phyloP scores from a whole-genome alignment of 1,284 basidiomycete species.

The Ustilago sp. region DNA sequence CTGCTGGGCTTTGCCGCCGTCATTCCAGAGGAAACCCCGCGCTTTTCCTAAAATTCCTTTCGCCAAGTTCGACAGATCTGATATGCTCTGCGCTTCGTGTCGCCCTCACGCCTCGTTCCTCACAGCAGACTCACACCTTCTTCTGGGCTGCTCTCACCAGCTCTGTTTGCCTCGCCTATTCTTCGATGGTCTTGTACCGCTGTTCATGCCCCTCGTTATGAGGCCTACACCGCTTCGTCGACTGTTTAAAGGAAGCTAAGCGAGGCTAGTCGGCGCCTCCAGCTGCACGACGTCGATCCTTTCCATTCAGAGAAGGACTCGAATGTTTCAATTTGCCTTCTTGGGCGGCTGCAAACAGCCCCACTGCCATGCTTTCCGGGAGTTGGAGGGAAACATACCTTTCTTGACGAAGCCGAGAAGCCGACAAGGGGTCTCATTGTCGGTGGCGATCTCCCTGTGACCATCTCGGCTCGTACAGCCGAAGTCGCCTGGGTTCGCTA shows the following conservation, averaged over 20 bases:
- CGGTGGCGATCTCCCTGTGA: conserved; percentile 3
- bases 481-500: conserved; percentile 6
- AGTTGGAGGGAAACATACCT: no score
- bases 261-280: conserved; percentile 8
- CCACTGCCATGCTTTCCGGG: neutral
- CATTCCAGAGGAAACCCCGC: conserved; percentile 27
- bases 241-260: conserved; percentile 4
- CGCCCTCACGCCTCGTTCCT: neutral
- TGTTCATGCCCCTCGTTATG: neutral
- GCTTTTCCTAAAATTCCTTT: conserved; percentile 7
- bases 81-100: conserved; percentile 35
- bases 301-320: conserved; percentile 26
- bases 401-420: no score
- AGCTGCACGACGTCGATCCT: conserved; percentile 33
- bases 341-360: conserved; percentile 1
- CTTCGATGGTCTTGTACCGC: neutral
- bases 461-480: conserved; percentile 7
- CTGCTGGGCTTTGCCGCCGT: neutral
- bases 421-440: neutral
- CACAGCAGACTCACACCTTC: neutral
- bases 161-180: conserved; percentile 14
- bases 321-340: conserved; percentile 24
- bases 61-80: conserved; percentile 46
- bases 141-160: neutral
- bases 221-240: conserved; percentile 1